Evolutionary conservation across 352 stramenopile species (phyloP).

Genomic region (Pythium guiyangense): DNA sequence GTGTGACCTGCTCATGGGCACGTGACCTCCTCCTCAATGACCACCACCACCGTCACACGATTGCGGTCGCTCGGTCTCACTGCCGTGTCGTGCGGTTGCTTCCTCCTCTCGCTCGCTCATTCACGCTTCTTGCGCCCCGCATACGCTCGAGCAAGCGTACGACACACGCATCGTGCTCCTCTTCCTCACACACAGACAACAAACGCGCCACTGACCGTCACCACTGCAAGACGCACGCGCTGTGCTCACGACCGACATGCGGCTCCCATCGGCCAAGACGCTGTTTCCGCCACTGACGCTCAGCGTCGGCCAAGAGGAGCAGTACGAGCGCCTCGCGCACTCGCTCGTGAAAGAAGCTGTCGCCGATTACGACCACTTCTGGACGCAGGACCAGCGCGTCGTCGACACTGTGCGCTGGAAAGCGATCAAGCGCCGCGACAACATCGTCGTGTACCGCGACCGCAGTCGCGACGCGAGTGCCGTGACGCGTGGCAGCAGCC

Average conservation of each 20-base stretch:
- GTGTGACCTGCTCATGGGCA: no score
- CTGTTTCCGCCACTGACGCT: conserved; percentile 44
- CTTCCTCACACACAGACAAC: not conserved
- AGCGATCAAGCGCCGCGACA: conserved; percentile 26
- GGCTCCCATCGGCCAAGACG: conserved; percentile 47
- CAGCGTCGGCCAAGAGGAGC: conserved; percentile 24
- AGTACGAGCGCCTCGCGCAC: conserved; percentile 47
- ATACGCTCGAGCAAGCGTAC: no score
- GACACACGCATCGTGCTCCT: no score
- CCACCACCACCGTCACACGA: no score
- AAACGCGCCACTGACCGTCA: not conserved
- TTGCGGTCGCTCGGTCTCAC: no score
- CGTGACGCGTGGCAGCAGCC: conserved; percentile 8
- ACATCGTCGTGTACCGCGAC: conserved; percentile 41
- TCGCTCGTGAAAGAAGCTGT: conserved; percentile 41
- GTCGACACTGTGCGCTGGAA: conserved; percentile 42
- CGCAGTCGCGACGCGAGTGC: conserved; percentile 11
- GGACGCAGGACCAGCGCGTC: conserved; percentile 25
- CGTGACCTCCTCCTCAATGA: no score
- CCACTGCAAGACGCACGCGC: no score
- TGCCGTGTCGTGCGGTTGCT: no score
- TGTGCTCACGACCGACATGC: conserved; percentile 21
- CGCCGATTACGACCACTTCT: conserved; percentile 43
- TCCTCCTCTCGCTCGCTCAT: no score
- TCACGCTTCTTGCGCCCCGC: no score